Conservation (phyloP, 805 yeast genomes). For the Lachancea sp. region DNA sequence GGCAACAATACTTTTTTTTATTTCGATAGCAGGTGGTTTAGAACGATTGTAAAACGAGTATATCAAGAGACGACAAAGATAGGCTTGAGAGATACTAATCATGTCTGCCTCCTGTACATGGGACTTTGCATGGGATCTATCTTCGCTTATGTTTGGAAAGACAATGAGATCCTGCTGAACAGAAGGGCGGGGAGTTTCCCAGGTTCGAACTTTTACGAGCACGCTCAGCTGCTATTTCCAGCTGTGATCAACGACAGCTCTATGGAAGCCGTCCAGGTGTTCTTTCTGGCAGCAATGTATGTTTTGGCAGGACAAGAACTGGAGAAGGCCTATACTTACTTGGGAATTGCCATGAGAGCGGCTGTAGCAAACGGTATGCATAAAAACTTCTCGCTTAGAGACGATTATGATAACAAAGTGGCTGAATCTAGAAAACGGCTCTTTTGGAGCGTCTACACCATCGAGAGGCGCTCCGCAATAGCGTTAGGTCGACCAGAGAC, state of each 20-base stretch:
- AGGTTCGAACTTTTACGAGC: slow-evolving; percentile 10
- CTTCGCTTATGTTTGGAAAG: slow-evolving; percentile 11
- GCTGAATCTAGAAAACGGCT: slow-evolving; percentile 10
- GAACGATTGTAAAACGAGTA: slow-evolving; percentile 4
- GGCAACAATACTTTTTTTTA: slow-evolving; percentile 11
- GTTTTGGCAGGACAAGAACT: slow-evolving; percentile 11
- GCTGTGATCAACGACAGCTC: slow-evolving; percentile 12
- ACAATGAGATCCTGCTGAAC: neutral
- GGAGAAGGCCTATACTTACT: slow-evolving; percentile 11
- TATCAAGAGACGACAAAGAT: slow-evolving; percentile 6
- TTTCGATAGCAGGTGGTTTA: slow-evolving; percentile 7
- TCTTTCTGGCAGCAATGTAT: slow-evolving; percentile 11
- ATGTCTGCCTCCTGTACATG: slow-evolving; percentile 11
- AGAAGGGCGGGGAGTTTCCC: slow-evolving; percentile 3
- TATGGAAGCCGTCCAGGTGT: slow-evolving; percentile 10
- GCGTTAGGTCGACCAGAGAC: slow-evolving; percentile 12
- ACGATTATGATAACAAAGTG: slow-evolving; percentile 5
- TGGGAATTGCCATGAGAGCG: slow-evolving; percentile 12
- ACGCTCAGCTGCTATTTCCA: slow-evolving; percentile 11
- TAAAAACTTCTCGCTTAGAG: slow-evolving; percentile 6
- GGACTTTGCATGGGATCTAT: slow-evolving; percentile 12
- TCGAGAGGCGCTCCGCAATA: slow-evolving; percentile 11
- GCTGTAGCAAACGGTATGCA: slow-evolving; percentile 13
- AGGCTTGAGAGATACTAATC: slow-evolving; percentile 8
- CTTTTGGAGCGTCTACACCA: slow-evolving; percentile 11